These are phyloP conservation scores for Serendipita sp. DNA, from an alignment of 768 basidiomycete genomes.

Conservation along the genomic window DNA sequence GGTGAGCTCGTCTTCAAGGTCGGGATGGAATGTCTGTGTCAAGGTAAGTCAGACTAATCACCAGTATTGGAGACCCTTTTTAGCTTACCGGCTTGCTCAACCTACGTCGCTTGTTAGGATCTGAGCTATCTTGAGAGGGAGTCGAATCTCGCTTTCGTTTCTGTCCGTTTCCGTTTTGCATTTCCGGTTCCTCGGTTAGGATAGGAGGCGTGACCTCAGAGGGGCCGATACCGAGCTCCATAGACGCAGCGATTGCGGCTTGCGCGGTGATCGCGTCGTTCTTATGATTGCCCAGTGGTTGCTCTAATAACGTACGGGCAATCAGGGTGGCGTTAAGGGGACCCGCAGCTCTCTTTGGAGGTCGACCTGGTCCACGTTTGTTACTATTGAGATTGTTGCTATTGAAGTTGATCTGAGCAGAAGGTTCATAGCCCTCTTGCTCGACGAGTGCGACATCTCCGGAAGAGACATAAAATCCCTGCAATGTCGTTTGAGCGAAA, in stretches of 20 bases:
- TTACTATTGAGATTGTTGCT: background rate
- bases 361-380: background rate
- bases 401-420: background rate
- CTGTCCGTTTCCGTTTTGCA: slow-evolving; percentile 22
- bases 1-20: slow-evolving; percentile 44
- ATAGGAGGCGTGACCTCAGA: background rate
- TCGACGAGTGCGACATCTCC: slow-evolving; percentile 78
- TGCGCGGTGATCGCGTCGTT: background rate
- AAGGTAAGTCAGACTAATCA: background rate
- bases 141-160: slow-evolving; percentile 20
- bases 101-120: slow-evolving; percentile 8
- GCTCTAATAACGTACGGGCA: background rate
- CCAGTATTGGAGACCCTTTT: background rate
- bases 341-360: background rate
- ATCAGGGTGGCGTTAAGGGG: background rate
- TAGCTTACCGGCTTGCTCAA: background rate
- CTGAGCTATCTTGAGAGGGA: background rate
- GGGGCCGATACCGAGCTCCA: background rate
- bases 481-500: slow-evolving; percentile 34
- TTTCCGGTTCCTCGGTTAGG: background rate
- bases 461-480: slow-evolving; percentile 64
- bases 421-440: background rate
- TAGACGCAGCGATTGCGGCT: slow-evolving; percentile 1
- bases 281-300: background rate
- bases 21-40: slow-evolving; percentile 44